Base-by-base conservation (phyloP, 2,329 filamentous ascomycete species). In the Cladosporium halotolerans region DNA sequence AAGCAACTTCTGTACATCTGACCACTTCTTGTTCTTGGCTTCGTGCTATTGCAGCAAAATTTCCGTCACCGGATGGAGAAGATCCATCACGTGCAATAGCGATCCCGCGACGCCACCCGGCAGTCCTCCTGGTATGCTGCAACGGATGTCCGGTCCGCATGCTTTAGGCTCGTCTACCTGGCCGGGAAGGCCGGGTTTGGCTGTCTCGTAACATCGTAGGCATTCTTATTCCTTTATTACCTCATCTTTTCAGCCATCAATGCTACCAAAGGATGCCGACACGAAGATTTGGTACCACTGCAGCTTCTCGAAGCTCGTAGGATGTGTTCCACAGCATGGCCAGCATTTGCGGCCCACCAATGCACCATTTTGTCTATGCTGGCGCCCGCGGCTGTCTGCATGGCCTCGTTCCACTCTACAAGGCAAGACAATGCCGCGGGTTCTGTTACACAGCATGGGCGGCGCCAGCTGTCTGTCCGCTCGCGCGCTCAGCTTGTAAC, bases 381-480 rank as follows among this genome's bases (percentile, higher is more conserved):
- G 36, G n/a, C 36, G 13, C 8, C 13, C 36, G 36, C 36, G 36
- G 36, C 36, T 14, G n/a, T 8, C 16, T n/a, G 13, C 36, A n/a
- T n/a, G 8, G n/a, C 11, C 47, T 32, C 40, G 11, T 46, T 42
- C 32, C 13, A 36, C n/a, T 31, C 31, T n/a, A 51, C 47, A 51
- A 51, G 43, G 47, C 14, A 53, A 19, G 43, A 53, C 43, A 46
- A 53, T 53, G 42, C 32, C 32, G 13, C 43, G 16, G 14, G 42
- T 52, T 46, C 38, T 54, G 52, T 49, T 50, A 45, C 52, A 53
- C 51, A 28, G 32, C 52, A 3, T 49, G 8, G 16, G 45, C 45
- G 39, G 41, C n/a, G 23, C 32, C 31, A 38, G 34, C 31, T 38
- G 23, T 16, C 44, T 43, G 34, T 32, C 49, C 41, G 49, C 49